A percentile compares a stretch with the other conserved stretches of the same genome.
These are phyloP conservation scores for Cyclocybe cylindracea DNA, from an alignment of 768 basidiomycete species.

Conservation along the genomic window DNA sequence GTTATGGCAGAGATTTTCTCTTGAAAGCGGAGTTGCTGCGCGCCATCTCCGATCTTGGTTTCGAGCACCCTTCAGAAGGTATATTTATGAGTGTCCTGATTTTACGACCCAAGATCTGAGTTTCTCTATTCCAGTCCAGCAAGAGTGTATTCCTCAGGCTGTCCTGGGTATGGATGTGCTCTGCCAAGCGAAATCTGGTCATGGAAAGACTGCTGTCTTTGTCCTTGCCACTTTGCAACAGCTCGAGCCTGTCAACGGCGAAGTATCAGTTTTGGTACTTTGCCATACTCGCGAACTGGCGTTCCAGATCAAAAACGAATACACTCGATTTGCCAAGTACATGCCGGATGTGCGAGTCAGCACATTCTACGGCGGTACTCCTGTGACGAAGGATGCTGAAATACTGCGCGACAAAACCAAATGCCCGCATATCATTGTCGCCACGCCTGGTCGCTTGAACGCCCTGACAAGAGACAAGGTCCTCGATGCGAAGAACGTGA, in stretches of 20 bases:
- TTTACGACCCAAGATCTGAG: neutral
- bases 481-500: slow-evolving; percentile 93
- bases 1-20: slow-evolving; percentile 81
- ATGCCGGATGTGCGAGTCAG: slow-evolving; percentile 98
- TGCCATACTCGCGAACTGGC: slow-evolving; percentile 99
- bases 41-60: slow-evolving; percentile 98
- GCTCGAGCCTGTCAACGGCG: slow-evolving; percentile 96
- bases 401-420: slow-evolving; percentile 92
- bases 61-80: slow-evolving; percentile 99
- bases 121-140: slow-evolving; percentile 71
- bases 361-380: slow-evolving; percentile 98
- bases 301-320: slow-evolving; percentile 99
- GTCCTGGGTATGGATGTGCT: slow-evolving; percentile 99
- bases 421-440: slow-evolving; percentile 99
- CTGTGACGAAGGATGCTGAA: slow-evolving; percentile 92
- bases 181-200: slow-evolving; percentile 99
- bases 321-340: slow-evolving; percentile 98
- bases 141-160: slow-evolving; percentile 99
- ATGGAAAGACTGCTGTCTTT: slow-evolving; percentile 98
- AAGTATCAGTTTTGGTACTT: slow-evolving; percentile 95
- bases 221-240: slow-evolving; percentile 98
- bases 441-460: slow-evolving; percentile 96
- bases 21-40: slow-evolving; percentile 96
- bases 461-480: slow-evolving; percentile 95
- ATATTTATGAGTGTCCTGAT: neutral